Evolutionary conservation across 352 stramenopile species (phyloP), one percentile per base, ranked within the genome.

Genomic region (Elongisporangium undulatum): DNA sequence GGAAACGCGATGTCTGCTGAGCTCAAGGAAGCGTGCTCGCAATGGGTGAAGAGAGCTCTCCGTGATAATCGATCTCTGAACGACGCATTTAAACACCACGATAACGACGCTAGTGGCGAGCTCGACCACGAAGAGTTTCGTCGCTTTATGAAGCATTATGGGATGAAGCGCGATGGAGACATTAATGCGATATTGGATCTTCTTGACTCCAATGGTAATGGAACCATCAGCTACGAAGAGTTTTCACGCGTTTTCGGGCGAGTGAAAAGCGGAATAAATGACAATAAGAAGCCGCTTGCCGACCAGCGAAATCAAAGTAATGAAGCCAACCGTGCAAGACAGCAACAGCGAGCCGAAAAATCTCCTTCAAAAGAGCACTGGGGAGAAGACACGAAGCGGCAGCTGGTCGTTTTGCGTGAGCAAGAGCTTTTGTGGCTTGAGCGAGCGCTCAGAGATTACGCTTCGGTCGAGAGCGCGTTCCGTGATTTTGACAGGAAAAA

Each of bases 341-440:
- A 45, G 12, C 34, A 45, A 17, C 34, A 16, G 12, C 34, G 34
- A 15, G 12, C 7, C 4, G 4, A 64, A 53, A n/a, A 68, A 56
- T 24, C 8, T 17, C 34, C 34, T 15, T 58, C 53, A 20, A 55
- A 41, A 5, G 49, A 21, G 16, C 62, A 74, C n/a, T 38, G 58
- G 49, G 21, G 71, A 2, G 29, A 52, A n/a, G 66, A 71, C 15
- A 24, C 57, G 22, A 72, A 71, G 20, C 39, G 50, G 4, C 61
- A 59, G 19, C 49, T 81, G 5, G 66, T 19, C 6, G 55, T 52
- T 20, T 53, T 89, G 8, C 67, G 70, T 0, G 75, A 87, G 49
- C 71, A 84, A 63, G 81, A 89, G 15, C n/a, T 78, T 9, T 57
- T 70, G 24, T 88, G 78, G 63, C 72, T 89, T 29, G 66, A 84